phyloP scores from a whole-genome alignment of 768 basidiomycete species.

The Suillus cothurnatus region DNA sequence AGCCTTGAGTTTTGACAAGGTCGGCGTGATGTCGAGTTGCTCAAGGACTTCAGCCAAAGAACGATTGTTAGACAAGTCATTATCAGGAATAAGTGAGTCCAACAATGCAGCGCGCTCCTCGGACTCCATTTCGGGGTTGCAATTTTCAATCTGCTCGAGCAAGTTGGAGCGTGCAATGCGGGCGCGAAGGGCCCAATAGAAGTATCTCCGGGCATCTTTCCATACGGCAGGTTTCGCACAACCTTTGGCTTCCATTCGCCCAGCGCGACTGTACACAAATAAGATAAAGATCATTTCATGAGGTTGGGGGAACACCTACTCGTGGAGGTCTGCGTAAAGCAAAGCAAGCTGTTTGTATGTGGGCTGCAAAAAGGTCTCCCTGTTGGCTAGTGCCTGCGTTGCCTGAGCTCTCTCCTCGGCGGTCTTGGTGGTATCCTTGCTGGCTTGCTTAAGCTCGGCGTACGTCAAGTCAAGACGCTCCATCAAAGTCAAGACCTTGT shows the following conservation, averaged over 20 bases:
- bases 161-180: slow-evolving; percentile 71
- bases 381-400: slow-evolving; percentile 63
- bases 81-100: slow-evolving; percentile 58
- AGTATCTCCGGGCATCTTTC: slow-evolving; percentile 86
- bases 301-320: slow-evolving; percentile 54
- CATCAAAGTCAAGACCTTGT: slow-evolving; percentile 90
- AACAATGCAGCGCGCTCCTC: slow-evolving; percentile 71
- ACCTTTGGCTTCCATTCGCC: slow-evolving; percentile 97
- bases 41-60: slow-evolving; percentile 69
- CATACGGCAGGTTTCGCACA: slow-evolving; percentile 86
- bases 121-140: slow-evolving; percentile 68
- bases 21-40: slow-evolving; percentile 63
- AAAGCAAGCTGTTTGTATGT: slow-evolving; percentile 94
- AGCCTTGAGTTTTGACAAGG: slow-evolving; percentile 64
- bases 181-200: slow-evolving; percentile 94
- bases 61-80: slow-evolving; percentile 54
- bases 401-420: slow-evolving; percentile 76
- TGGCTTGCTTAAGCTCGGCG: slow-evolving; percentile 76
- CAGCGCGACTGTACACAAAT: slow-evolving; percentile 66
- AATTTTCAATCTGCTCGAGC: slow-evolving; percentile 62
- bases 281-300: slow-evolving; percentile 9
- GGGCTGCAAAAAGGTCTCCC: slow-evolving; percentile 82
- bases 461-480: slow-evolving; percentile 89
- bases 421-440: slow-evolving; percentile 71
- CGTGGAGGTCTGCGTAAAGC: slow-evolving; percentile 95